Conservation (phyloP, 1,139 yeast genomes). For the Kodamaea derodonti region DNA sequence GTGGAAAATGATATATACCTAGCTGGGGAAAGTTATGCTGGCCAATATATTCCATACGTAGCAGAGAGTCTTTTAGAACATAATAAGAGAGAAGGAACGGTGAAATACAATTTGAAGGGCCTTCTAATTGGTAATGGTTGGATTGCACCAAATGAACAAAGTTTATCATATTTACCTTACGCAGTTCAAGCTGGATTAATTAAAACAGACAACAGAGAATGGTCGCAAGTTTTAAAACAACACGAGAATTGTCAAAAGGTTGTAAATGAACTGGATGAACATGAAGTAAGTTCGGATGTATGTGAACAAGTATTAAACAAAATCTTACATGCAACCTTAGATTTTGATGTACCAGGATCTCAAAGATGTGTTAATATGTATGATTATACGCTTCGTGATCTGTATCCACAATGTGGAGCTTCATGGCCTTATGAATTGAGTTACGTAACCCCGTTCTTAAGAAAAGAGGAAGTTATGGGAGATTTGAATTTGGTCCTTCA, state of each 20-base stretch:
- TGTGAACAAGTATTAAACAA: conserved; percentile 50
- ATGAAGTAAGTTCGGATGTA: conserved; percentile 30
- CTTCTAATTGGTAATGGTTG: conserved; percentile 92
- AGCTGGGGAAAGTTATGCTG: conserved; percentile 97
- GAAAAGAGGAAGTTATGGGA: conserved; percentile 49
- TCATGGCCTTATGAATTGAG: conserved; percentile 86
- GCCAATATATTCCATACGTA: conserved; percentile 90
- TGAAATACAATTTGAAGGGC: conserved; percentile 47
- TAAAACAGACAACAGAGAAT: conserved; percentile 30
- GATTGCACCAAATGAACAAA: conserved; percentile 88
- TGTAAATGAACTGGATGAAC: conserved; percentile 32
- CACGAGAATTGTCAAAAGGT: conserved; percentile 64
- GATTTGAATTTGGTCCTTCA: conserved; percentile 51
- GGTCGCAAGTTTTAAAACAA: conserved; percentile 38
- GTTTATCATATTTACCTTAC: conserved; percentile 77
- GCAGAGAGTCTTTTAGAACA: conserved; percentile 58
- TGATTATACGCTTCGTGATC: conserved; percentile 67
- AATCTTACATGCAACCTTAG: conserved; percentile 36
- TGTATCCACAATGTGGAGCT: conserved; percentile 85
- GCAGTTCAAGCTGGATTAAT: conserved; percentile 59
- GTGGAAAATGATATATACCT: conserved; percentile 59
- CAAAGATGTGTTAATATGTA: conserved; percentile 76
- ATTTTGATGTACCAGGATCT: conserved; percentile 21
- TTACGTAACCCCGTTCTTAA: conserved; percentile 58
- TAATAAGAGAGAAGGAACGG: conserved; percentile 27